Evolutionary conservation across 2,329 filamentous ascomycete species (phyloP).

Genomic region (Colletotrichum scovillei): DNA sequence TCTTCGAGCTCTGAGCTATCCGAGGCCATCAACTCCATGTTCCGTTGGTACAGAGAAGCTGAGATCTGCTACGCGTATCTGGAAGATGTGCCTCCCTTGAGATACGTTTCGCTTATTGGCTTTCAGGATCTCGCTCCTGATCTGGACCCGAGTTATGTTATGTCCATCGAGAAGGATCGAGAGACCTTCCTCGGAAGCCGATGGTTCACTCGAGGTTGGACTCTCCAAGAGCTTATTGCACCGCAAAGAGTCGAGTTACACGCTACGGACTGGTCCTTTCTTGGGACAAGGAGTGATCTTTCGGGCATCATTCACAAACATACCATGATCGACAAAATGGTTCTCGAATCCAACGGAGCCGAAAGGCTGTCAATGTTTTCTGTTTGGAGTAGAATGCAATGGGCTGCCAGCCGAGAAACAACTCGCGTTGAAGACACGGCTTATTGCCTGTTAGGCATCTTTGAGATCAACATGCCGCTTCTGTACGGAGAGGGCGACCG

Average conservation of each 20-base stretch:
- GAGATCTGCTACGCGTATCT: background rate
- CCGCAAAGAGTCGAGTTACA: too few species aligned
- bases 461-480: background rate
- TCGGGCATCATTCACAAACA: too few species aligned
- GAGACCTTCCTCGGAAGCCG: background rate
- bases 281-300: too few species aligned
- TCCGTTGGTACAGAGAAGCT: background rate
- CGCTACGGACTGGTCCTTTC: too few species aligned
- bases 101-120: background rate
- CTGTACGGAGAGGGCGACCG: background rate
- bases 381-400: too few species aligned
- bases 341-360: too few species aligned
- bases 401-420: background rate
- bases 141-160: too few species aligned
- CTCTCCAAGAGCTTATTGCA: background rate
- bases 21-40: conserved; percentile 3
- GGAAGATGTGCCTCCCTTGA: background rate
- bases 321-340: too few species aligned
- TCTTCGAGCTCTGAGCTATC: background rate
- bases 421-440: background rate
- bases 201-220: background rate
- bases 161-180: too few species aligned
- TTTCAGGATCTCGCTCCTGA: background rate
- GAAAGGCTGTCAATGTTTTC: too few species aligned
- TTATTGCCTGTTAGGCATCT: background rate